Percentiles rank a stretch among this genome's conserved stretches.
These are phyloP conservation scores for Diaporthe caulivora DNA, from an alignment of 2,329 filamentous ascomycete genomes.

Conservation along the genomic window DNA sequence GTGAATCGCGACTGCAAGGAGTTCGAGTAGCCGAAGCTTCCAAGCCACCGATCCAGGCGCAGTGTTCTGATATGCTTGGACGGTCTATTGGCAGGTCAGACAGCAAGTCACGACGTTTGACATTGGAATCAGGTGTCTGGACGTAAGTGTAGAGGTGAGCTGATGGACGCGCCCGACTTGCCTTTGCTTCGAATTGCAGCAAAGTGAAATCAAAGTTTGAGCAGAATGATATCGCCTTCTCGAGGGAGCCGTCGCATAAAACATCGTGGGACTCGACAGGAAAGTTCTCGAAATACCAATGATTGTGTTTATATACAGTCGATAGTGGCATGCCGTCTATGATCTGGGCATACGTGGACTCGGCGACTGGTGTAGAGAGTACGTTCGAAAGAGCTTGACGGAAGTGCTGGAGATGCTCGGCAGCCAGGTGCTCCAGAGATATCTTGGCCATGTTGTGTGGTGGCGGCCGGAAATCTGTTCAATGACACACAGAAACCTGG, in stretches of 20 bases:
- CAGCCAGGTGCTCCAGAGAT: background rate
- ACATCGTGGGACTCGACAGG: background rate
- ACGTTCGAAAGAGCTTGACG: background rate
- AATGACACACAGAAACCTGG: background rate
- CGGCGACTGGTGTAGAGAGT: background rate
- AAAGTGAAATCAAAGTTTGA: too few species aligned
- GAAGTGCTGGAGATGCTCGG: background rate
- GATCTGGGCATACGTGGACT: background rate
- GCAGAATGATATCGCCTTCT: background rate
- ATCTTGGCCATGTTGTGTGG: background rate
- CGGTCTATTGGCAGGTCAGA: background rate
- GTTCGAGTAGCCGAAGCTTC: constrained; percentile 1
- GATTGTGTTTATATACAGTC: background rate
- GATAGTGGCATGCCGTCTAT: constrained; percentile 2
- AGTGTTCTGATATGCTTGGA: background rate
- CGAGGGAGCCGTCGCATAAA: background rate
- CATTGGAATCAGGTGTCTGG: too few species aligned
- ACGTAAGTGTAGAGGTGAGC: too few species aligned
- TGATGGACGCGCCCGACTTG: background rate
- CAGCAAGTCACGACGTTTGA: too few species aligned
- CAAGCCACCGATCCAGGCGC: background rate
- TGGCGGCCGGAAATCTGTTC: background rate
- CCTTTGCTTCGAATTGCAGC: background rate
- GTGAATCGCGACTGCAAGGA: background rate
- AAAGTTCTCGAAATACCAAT: background rate